Percentiles rank a stretch among this genome's conserved stretches.
phyloP scores from a whole-genome alignment of 495 filamentous ascomycete genomes.

The Penicillium bovifimosum region DNA sequence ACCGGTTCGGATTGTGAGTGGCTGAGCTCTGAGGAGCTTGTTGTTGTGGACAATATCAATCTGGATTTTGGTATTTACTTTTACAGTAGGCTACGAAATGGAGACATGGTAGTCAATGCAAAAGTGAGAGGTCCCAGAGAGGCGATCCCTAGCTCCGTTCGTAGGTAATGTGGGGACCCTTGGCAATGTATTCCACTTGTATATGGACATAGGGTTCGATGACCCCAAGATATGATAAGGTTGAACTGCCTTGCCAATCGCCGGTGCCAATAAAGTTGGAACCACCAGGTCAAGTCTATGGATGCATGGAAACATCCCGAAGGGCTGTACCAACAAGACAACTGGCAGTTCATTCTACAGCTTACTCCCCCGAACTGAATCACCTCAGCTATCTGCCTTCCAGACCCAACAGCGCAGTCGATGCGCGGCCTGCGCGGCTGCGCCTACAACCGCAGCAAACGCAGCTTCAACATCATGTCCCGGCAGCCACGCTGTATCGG shows the following conservation, averaged over 20 bases:
- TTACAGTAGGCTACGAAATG: no score
- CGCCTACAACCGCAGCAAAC: conserved; percentile 20
- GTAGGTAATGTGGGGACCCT: no score
- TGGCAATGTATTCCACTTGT: not conserved
- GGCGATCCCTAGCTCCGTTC: no score
- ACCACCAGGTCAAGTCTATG: not conserved
- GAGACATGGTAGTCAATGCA: no score
- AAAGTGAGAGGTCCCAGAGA: no score
- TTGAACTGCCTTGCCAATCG: not conserved
- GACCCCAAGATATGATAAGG: not conserved
- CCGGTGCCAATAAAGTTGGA: not conserved
- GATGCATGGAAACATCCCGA: no score
- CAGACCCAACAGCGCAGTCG: not conserved
- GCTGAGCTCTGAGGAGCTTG: no score
- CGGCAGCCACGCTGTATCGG: conserved; percentile 39
- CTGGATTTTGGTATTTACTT: no score
- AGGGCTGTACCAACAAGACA: not conserved
- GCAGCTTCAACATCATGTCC: conserved; percentile 43
- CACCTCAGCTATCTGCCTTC: not conserved
- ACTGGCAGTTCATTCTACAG: not conserved
- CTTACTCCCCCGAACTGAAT: conserved; percentile 5
- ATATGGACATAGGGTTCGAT: not conserved
- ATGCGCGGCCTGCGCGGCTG: not conserved
- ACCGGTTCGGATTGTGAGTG: no score
- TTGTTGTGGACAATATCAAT: no score